These are phyloP conservation scores for Prototheca cutis DNA, from an alignment of 163 green algal genomes.

Conservation along the genomic window DNA sequence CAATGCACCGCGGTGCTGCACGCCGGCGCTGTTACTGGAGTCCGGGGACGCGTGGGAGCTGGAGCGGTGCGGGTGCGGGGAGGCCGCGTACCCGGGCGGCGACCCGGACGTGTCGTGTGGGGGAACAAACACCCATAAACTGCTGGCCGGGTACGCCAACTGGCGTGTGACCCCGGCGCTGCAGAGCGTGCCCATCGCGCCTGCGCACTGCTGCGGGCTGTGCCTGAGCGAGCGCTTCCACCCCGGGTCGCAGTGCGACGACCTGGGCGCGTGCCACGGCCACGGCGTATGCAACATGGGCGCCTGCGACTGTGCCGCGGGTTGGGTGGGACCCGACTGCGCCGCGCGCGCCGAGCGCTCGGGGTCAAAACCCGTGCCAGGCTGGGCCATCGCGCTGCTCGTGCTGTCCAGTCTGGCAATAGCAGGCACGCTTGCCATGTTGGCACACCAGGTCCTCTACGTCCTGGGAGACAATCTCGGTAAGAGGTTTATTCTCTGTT, in stretches of 20 bases:
- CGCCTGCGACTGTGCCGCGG: slow-evolving; percentile 54
- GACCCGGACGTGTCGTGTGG: slow-evolving; percentile 39
- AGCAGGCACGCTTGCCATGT: slow-evolving; percentile 22
- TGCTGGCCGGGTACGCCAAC: slow-evolving; percentile 38
- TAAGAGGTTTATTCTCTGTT: no score
- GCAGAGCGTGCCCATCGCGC: slow-evolving; percentile 51
- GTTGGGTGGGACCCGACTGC: slow-evolving; percentile 45
- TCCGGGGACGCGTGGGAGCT: slow-evolving; percentile 45
- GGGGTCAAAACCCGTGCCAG: slow-evolving; percentile 13
- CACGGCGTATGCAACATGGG: slow-evolving; percentile 53
- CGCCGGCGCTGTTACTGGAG: slow-evolving; percentile 40
- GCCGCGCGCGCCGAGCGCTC: slow-evolving; percentile 1
- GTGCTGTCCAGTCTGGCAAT: slow-evolving; percentile 26
- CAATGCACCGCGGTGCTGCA: slow-evolving; percentile 55
- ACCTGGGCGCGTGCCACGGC: slow-evolving; percentile 37
- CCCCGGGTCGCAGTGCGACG: slow-evolving; percentile 36
- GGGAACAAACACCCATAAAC: slow-evolving; percentile 25
- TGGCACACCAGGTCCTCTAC: slow-evolving; percentile 9
- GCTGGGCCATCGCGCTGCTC: slow-evolving; percentile 39
- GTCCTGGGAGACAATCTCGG: slow-evolving; percentile 5
- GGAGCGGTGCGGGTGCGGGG: slow-evolving; percentile 53
- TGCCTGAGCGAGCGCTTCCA: slow-evolving; percentile 44
- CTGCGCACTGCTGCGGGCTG: slow-evolving; percentile 52
- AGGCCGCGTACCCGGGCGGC: neutral
- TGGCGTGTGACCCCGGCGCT: slow-evolving; percentile 13